Evolutionary conservation across 1,284 basidiomycete species (phyloP), one percentile per base, ranked within the genome.

Genomic region (Ustilago curta): DNA sequence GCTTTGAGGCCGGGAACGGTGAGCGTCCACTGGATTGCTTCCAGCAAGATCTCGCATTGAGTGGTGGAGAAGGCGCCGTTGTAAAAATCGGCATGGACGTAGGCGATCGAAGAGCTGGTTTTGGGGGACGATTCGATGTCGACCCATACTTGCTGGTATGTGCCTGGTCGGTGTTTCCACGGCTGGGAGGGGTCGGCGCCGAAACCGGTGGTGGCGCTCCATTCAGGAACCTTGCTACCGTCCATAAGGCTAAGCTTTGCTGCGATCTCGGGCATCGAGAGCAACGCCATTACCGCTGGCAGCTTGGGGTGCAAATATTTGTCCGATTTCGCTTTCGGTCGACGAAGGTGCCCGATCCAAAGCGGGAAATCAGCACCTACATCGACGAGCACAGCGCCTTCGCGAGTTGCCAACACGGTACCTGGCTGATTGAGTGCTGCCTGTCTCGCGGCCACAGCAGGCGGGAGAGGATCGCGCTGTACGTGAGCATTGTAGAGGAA

Each of bases 61-160:
- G 78, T 69, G 4, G 87, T 87, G 11, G 86, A 85, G 55, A 84
- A 86, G 2, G 87, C 87, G 14, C 87, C 87, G 60, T 88, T 87
- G 69, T 87, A 87, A 62, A 86, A 87, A 65, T 87, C 85, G 72
- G 85, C 87, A 68, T 87, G 86, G 19, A 88, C 83, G 60, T 85
- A 83, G 63, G 85, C 86, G n/a, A 80, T 51, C 11, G 50, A 19
- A 21, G 79, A 65, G 52, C 14, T 25, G 1, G 65, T 61, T 35
- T 59, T 53, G 4, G 64, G 53, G 11, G 42, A 53, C 14, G 63
- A 48, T n/a, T 85, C 72, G 8, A 82, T 76, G 40, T 85, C 85
- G 19, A 87, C 83, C 79, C 82, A 87, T 2, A 87, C 85, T 63
- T 87, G 85, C 76, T 87, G 86, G 79, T 85, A 87, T 14, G 85